Percentiles rank a stretch among this genome's conserved stretches.
These are phyloP conservation scores for Silene coronaria DNA, from an alignment of 179 eudicot species.

Conservation along the genomic window DNA sequence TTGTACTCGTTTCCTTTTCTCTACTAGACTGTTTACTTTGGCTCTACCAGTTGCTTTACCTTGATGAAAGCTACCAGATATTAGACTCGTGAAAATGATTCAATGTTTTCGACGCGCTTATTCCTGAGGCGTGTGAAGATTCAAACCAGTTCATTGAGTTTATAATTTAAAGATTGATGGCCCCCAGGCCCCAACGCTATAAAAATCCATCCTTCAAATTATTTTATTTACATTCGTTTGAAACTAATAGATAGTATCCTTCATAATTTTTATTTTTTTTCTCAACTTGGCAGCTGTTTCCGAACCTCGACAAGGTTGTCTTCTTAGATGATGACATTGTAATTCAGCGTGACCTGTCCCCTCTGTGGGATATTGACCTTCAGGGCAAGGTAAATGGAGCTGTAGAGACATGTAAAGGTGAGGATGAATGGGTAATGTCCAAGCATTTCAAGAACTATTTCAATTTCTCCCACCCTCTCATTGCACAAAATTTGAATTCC, in stretches of 20 bases:
- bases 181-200: background rate
- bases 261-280: constrained; percentile 10
- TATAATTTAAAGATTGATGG: background rate
- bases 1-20: background rate
- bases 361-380: constrained; percentile 86
- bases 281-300: constrained; percentile 64
- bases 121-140: background rate
- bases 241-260: background rate
- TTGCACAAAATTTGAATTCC: constrained; percentile 68
- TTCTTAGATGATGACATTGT: constrained; percentile 94
- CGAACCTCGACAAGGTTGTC: constrained; percentile 85
- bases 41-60: background rate
- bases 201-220: background rate
- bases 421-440: constrained; percentile 94
- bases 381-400: constrained; percentile 96
- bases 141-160: background rate
- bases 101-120: background rate
- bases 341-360: constrained; percentile 84
- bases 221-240: background rate
- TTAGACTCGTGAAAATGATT: background rate
- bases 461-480: constrained; percentile 89
- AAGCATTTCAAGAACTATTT: constrained; percentile 81
- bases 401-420: constrained; percentile 94
- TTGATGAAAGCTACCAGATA: background rate
- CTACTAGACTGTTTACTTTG: background rate